Evolutionary conservation across 2,329 filamentous ascomycete genomes (phyloP).

Genomic region (Venturia asperata): DNA sequence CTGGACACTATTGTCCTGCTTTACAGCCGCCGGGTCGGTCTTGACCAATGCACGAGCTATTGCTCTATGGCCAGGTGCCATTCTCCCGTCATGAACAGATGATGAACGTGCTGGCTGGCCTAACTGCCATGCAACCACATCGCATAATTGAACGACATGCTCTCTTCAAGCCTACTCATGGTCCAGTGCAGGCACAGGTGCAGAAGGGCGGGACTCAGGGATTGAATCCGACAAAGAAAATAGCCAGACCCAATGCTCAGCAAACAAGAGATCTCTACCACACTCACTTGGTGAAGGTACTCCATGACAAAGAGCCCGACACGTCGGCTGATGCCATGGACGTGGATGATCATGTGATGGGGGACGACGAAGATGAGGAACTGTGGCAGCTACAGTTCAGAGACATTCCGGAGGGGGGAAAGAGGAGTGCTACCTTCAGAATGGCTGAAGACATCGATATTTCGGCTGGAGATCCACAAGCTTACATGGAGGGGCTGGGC

Average conservation of each 20-base stretch:
- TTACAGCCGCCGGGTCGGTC: constrained; percentile 6
- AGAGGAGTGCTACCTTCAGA: constrained; percentile 48
- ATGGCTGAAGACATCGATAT: constrained; percentile 44
- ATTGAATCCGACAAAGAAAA: constrained; percentile 35
- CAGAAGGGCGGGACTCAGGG: constrained; percentile 33
- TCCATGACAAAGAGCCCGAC: constrained; percentile 33
- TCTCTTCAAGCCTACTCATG: constrained; percentile 48
- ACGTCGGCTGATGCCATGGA: constrained; percentile 6
- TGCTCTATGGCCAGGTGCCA: constrained; percentile 54
- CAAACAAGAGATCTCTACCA: constrained; percentile 45
- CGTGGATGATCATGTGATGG: constrained; percentile 21
- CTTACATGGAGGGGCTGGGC: constrained; percentile 46
- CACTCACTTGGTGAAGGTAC: constrained; percentile 43
- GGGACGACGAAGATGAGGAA: constrained; percentile 9
- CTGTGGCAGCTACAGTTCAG: constrained; percentile 35
- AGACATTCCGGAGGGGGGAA: constrained; percentile 42
- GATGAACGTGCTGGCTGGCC: constrained; percentile 53
- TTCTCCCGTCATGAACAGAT: constrained; percentile 52
- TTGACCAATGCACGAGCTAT: constrained; percentile 53
- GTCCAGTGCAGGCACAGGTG: not conserved
- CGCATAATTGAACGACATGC: constrained; percentile 48
- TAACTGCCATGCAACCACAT: constrained; percentile 55
- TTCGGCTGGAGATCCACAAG: constrained; percentile 43
- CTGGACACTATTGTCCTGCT: not conserved
- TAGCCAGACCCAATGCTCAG: not conserved